phyloP scores from a whole-genome alignment of 2,329 filamentous ascomycete species.

The Geosmithia morbida region DNA sequence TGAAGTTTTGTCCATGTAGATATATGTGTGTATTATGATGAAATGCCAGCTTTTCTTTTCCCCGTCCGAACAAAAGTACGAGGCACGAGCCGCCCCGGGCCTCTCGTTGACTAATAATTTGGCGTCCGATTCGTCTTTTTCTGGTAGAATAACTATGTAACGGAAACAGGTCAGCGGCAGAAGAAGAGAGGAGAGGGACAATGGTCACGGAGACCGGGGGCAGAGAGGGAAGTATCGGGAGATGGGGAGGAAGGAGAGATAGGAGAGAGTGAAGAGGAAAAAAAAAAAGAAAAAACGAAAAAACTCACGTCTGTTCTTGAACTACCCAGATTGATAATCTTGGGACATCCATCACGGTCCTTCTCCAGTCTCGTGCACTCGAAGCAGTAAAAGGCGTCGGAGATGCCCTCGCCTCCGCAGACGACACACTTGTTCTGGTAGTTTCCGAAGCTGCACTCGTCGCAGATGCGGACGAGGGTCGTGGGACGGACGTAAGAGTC shows the following conservation, averaged over 20 bases:
- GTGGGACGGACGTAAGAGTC: conserved; percentile 98
- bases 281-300: too few relatives aligned
- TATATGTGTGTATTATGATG: too few relatives aligned
- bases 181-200: not conserved
- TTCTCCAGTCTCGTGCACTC: conserved; percentile 96
- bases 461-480: conserved; percentile 93
- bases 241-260: not conserved
- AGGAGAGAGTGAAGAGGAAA: too few relatives aligned
- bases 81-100: conserved; percentile 25
- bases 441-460: conserved; percentile 98
- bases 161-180: conserved; percentile 3
- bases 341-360: conserved; percentile 92
- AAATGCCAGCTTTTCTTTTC: too few relatives aligned
- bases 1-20: too few relatives aligned
- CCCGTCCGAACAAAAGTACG: not conserved
- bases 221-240: conserved; percentile 23
- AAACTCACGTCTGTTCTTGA: conserved; percentile 74
- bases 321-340: conserved; percentile 97
- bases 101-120: conserved; percentile 34
- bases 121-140: conserved; percentile 49
- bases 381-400: conserved; percentile 98
- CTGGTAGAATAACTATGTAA: conserved; percentile 43
- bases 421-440: conserved; percentile 99
- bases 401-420: conserved; percentile 95
- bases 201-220: too few relatives aligned